A percentile compares a stretch with the other conserved stretches of the same genome.
Evolutionary conservation across 768 basidiomycete species (phyloP).

Genomic region (Podaxis mareebaensis): DNA sequence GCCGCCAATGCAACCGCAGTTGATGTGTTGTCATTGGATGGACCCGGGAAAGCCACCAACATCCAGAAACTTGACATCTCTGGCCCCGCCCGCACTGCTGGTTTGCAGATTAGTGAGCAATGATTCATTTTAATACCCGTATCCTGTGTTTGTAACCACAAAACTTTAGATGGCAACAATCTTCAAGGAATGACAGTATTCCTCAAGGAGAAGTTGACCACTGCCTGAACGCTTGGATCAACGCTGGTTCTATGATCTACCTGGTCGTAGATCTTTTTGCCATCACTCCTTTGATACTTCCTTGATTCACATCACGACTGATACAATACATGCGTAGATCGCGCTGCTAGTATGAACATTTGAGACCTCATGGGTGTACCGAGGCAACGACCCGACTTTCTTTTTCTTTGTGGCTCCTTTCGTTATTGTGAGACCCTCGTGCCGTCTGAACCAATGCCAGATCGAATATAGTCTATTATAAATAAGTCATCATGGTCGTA

Average conservation of each 20-base stretch:
- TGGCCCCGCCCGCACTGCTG: constrained; percentile 18
- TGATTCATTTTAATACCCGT: neutral
- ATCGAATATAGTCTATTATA: neutral
- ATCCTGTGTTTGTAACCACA: neutral
- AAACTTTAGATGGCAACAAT: constrained; percentile 28
- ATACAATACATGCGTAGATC: too few species aligned
- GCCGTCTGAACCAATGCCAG: neutral
- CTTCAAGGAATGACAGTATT: constrained; percentile 39
- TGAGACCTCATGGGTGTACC: neutral
- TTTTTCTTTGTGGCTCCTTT: neutral
- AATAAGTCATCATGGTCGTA: neutral
- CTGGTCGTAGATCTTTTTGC: neutral
- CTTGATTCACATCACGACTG: too few species aligned
- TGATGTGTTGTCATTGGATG: constrained; percentile 28
- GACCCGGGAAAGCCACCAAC: constrained; percentile 25
- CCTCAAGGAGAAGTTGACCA: constrained; percentile 20
- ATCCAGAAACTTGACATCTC: constrained; percentile 29
- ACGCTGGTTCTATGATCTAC: neutral
- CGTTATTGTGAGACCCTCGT: too few species aligned
- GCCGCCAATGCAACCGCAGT: constrained; percentile 28
- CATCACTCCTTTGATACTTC: neutral
- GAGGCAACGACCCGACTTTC: neutral
- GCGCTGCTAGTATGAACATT: neutral
- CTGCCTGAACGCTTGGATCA: neutral
- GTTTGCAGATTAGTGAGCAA: constrained; percentile 36